Percentiles rank a stretch among this genome's conserved stretches.
These are phyloP conservation scores for Blastomyces gilchristii DNA, from an alignment of 2,329 filamentous ascomycete genomes.

Conservation along the genomic window DNA sequence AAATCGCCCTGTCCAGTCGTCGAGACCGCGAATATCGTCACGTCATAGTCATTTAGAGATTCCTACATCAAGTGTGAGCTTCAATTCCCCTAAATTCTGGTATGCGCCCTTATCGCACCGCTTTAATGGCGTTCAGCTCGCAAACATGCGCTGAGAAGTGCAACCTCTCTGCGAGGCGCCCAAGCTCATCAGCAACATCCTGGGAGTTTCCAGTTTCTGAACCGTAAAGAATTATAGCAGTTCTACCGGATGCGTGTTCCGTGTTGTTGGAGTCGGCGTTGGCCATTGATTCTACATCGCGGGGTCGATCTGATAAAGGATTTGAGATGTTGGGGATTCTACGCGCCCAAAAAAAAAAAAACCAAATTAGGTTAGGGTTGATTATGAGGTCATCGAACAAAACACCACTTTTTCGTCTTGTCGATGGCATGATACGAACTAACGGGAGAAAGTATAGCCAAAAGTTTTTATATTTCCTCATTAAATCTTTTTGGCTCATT, in stretches of 20 bases:
- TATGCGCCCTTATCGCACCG: constrained; percentile 47
- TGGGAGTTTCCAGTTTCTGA: constrained; percentile 93
- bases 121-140: constrained; percentile 64
- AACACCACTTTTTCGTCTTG: too few species aligned
- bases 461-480: too few species aligned
- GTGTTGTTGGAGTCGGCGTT: constrained; percentile 5
- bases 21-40: constrained; percentile 64
- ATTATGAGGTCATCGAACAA: not conserved
- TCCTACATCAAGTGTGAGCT: constrained; percentile 19
- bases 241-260: constrained; percentile 9
- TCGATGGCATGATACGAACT: too few species aligned
- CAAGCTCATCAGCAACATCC: constrained; percentile 80
- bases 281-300: constrained; percentile 7
- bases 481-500: too few species aligned
- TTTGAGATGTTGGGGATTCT: not conserved
- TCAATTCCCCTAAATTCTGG: not conserved
- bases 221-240: constrained; percentile 70
- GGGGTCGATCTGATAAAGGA: not conserved
- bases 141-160: constrained; percentile 66
- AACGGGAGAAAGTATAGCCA: too few species aligned
- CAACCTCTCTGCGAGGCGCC: constrained; percentile 61
- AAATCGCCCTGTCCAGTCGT: constrained; percentile 94
- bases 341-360: not conserved
- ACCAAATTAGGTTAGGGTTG: too few species aligned
- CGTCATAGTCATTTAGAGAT: constrained; percentile 26